Evolutionary conservation across 2,329 filamentous ascomycete genomes (phyloP), one percentile per base, ranked within the genome.

Genomic region (Calonectria pseudoturangicola): DNA sequence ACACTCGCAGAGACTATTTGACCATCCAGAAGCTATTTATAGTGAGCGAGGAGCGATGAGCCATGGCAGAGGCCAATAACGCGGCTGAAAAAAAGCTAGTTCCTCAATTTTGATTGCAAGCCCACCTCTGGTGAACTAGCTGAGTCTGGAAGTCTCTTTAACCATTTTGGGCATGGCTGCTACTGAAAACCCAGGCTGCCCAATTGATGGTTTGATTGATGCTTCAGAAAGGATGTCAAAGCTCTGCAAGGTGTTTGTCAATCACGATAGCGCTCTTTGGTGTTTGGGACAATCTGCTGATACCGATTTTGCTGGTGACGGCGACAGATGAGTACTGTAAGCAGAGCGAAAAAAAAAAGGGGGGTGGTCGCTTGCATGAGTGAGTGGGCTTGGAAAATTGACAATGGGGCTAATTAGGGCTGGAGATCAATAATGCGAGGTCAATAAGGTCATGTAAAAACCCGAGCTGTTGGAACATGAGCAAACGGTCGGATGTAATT

Each of bases 71-170:
- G 15, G 21, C 6, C 21, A 8, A 27, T 41, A 27, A 21, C n/a
- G 25, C 36, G 58, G 56, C 47, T 36, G 58, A 54, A 43, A 62
- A 45, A 63, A 9, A 41, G 47, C 45, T 54, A 36, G 33, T 45
- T 25, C 15, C 12, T 69, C 66, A 63, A 63, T 62, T 50, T 54
- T 69, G 56, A 63, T 63, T 51, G 66, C 48, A 33, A 58, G 54
- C 43, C 25, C 13, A 12, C 30, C 47, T 63, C 27, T 63, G 10
- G 39, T 33, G 16, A 47, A 5, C 45, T 16, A 15, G 54, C 30
- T 48, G 18, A 68, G 66, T 56, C 45, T 45, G 47, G 45, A 48
- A 33, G 25, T 63, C 47, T 25, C 16, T 39, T 63, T 63, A 69
- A 56, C 66, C 66, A 16, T 36, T 54, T 69, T 69, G 1, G 60